Percentiles rank a stretch among this genome's conserved stretches.
Conservation (phyloP, 148 eudicot genomes). For the Chenopodium quinoa region DNA sequence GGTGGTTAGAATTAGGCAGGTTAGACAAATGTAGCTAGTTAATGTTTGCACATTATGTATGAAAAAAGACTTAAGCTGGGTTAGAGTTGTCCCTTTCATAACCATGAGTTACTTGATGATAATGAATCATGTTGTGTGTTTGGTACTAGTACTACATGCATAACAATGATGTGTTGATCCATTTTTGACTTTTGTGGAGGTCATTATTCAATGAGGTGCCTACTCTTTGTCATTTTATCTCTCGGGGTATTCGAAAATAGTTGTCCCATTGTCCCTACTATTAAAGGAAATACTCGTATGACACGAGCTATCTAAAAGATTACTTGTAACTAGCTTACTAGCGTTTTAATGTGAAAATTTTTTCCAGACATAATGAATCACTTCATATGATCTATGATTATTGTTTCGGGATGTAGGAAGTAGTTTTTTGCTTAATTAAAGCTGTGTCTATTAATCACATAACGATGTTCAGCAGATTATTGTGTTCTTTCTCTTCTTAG, state of each 20-base stretch:
- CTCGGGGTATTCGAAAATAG: too few species aligned
- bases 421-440: background rate
- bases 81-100: constrained; percentile 12
- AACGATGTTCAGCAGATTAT: background rate
- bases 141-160: background rate
- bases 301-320: background rate
- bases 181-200: background rate
- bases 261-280: background rate
- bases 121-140: constrained; percentile 13
- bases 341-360: background rate
- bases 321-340: too few species aligned
- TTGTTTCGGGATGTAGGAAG: too few species aligned
- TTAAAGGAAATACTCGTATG: background rate
- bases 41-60: background rate
- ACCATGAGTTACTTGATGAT: background rate
- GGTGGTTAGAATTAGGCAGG: background rate
- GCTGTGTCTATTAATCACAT: background rate
- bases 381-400: too few species aligned
- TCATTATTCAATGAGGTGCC: background rate
- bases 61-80: background rate
- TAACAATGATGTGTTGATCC: background rate
- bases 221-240: background rate
- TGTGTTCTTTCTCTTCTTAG: background rate
- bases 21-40: background rate
- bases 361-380: too few species aligned